Evolutionary conservation across 768 basidiomycete genomes (phyloP), one percentile per base, ranked within the genome.

Genomic region (Suillus tomentosus): DNA sequence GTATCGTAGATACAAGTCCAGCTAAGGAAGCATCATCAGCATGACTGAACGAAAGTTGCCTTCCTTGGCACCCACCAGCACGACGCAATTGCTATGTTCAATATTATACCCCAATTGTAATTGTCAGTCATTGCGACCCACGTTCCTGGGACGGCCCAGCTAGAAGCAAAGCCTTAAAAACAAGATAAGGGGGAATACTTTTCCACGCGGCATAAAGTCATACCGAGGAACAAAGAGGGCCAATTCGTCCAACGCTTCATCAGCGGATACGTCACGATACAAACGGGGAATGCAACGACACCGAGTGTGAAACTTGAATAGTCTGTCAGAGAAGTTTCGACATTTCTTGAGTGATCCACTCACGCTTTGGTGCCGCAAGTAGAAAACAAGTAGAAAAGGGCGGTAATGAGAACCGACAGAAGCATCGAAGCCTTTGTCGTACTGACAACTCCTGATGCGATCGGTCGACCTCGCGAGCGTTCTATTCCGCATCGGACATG

Each of bases 131-230:
- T 51, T 17, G 27, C 9, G 10, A 51, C 27, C 50, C 50, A 51
- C 27, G 50, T 51, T 24, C 50, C 50, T 51, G 50, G 50, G 50
- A 51, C 27, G 7, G 50, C 50, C 50, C 50, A 51, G 50, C 50
- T 27, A 51, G 27, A 4, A 51, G 50, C 3, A 51, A 51, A 51
- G 15, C 50, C 50, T 51, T 51, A 8, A 14, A 31, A 31, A 31
- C 47, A 17, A 17, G 14, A 51, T 51, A 5, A 27, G 14, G 9
- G 5, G 24, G 8, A 8, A 17, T 15, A 31, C 27, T 31, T 17
- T 31, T 31, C 50, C 15, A 14, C 17, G 27, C 24, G 17, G 31
- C 7, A 2, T 2, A 51, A 17, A 27, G 27, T 17, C 50, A 17
- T 31, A 31, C 50, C 50, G 15, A 51, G 50, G 50, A 27, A 51